phyloP scores from a whole-genome alignment of 345 rosid genomes.

The Linum trigynum region DNA sequence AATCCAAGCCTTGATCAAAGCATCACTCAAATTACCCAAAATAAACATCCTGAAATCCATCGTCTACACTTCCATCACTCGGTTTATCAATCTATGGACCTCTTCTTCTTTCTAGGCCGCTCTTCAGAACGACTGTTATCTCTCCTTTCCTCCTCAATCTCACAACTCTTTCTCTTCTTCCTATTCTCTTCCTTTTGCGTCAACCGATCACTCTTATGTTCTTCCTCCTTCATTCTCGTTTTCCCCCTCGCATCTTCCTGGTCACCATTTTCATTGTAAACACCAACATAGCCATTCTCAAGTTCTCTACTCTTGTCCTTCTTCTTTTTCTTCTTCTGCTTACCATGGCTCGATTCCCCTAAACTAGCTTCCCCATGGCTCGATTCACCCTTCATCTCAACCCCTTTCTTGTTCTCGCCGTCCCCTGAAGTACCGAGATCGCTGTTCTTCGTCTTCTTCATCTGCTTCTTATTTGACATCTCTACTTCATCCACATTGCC shows the following conservation, averaged over 20 bases:
- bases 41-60: background rate
- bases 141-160: constrained; percentile 17
- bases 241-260: background rate
- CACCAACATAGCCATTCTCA: background rate
- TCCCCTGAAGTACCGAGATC: background rate
- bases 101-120: constrained; percentile 35
- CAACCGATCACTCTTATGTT: background rate
- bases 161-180: constrained; percentile 23
- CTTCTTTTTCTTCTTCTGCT: background rate
- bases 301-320: background rate
- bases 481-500: background rate
- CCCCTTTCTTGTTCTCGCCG: background rate
- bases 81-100: constrained; percentile 10
- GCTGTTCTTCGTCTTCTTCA: background rate
- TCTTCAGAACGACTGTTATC: constrained; percentile 15
- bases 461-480: background rate
- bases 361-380: background rate
- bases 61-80: background rate
- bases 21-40: background rate
- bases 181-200: constrained; percentile 10
- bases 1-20: background rate
- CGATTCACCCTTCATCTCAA: background rate
- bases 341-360: background rate
- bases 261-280: background rate
- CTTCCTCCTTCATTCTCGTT: constrained; percentile 1